Base-by-base conservation (phyloP, 306 rosid genomes). In the Luffa aegyptiaca region DNA sequence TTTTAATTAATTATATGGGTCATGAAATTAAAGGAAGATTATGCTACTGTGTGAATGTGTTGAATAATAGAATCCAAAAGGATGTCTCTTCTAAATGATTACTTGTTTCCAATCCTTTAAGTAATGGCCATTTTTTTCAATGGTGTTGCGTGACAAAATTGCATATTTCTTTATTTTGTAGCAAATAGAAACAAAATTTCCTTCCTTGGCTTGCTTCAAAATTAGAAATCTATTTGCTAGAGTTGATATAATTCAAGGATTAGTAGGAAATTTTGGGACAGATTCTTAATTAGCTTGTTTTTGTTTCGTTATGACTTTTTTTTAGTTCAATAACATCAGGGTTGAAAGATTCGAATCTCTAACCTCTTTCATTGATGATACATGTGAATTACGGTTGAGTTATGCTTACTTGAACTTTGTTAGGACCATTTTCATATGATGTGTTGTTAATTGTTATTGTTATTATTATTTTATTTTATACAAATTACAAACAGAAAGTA, bases 81-180 rank as follows among this genome's bases (percentile, higher is more conserved):
- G 39, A 21, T 20, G 58, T 75, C 45, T 52, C 63, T 35, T 52
- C 59, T 35, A 18, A 35, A 75, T 75, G 63, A 75, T 75, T 75
- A 52, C 63, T 75, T 75, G 5, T 75, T 53, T 35, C 79, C 46
- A 35, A 52, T 52, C 33, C 14, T 75, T 52, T 18, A 75, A 75
- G 62, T 35, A 33, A 51, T 31, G 46, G 46, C 2, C 31, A 16
- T 31, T 49, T 51, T 39, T 74, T 51, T 33, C 78, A 35, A 75
- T 49, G 35, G 4, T 52, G 78, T 75, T 75, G 78, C 78, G 78
- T 75, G 63, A 75, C 5, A 33, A 75, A 75, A 51, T 75, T 75
- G 78, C 45, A 73, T 31, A 35, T 75, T 75, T 2, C 9, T 17
- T 3, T 16, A 75, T 75, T 75, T 35, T 52, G 46, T 2, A 1